These are phyloP conservation scores for Alternaria gaisen DNA, from an alignment of 2,329 filamentous ascomycete species.

Conservation along the genomic window DNA sequence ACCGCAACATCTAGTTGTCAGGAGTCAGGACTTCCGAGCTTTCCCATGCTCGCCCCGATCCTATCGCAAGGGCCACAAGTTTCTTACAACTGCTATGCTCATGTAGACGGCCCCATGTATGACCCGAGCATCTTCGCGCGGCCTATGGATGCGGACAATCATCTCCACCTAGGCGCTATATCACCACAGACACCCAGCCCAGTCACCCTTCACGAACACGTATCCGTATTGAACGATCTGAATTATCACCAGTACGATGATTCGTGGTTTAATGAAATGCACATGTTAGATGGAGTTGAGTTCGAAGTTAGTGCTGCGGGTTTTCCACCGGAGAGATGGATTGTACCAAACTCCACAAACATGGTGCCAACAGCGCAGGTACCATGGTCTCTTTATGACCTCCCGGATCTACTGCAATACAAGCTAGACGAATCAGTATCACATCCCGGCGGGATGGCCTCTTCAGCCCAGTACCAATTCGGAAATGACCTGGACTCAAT, in stretches of 20 bases:
- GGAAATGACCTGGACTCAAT: constrained; percentile 31
- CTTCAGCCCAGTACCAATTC: constrained; percentile 34
- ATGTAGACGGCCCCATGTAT: constrained; percentile 36
- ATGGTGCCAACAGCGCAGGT: constrained; percentile 29
- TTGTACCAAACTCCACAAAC: constrained; percentile 26
- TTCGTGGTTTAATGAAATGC: constrained; percentile 37
- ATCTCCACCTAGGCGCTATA: constrained; percentile 30
- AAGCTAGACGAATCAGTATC: constrained; percentile 20
- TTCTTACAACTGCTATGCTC: constrained; percentile 37
- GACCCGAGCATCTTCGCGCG: constrained; percentile 28
- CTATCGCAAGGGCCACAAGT: constrained; percentile 35
- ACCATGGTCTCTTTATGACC: constrained; percentile 28
- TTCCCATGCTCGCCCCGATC: constrained; percentile 41
- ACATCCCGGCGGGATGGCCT: constrained; percentile 30
- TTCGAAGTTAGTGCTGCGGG: constrained; percentile 31
- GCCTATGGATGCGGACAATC: constrained; percentile 27
- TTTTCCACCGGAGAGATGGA: constrained; percentile 36
- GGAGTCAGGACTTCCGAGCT: constrained; percentile 29
- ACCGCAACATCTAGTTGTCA: constrained; percentile 40
- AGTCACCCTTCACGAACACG: constrained; percentile 32
- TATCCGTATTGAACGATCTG: constrained; percentile 29
- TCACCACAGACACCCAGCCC: constrained; percentile 47
- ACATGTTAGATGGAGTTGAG: constrained; percentile 34
- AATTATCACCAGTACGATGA: constrained; percentile 32
- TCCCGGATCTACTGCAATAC: constrained; percentile 30